Base-by-base conservation (phyloP, 2,329 filamentous ascomycete species). In the Emergomyces africanus region DNA sequence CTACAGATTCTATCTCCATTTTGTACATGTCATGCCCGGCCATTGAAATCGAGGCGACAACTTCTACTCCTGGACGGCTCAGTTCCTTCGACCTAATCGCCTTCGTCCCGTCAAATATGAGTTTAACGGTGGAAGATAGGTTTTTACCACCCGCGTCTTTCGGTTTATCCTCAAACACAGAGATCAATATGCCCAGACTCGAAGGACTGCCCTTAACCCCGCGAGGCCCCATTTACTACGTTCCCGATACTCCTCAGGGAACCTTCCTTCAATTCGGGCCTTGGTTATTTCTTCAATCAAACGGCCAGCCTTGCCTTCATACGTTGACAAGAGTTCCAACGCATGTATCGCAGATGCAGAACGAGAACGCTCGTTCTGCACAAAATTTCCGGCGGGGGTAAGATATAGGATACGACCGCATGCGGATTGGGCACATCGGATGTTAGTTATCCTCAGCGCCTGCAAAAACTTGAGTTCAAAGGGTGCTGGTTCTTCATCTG, bases 261-360 rank as follows among this genome's bases (percentile, higher is more conserved):
- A 96, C 12, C 91, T 83, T 5, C 85, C 87, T 72, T 96, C 92
- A 15, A 96, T 84, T 63, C 86, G 84, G 9, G 91, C 90, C 74
- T 92, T 95, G 54, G 85, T 83, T 14, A 96, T 79, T 64, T 97
- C 94, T 72, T 97, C 92, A 33, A 84, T 84, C 73, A 89, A 85
- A 61, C 86, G 88, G 20, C 79, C 77, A 1, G 87, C 89, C 70
- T 86, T 91, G 30, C 85, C 85, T 68, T 95, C 88, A 66, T 92
- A 92, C 8, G 81, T 75, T 57, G 89, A 88, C 56, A 86, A 82
- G 1, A 95, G 79, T 46, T 87, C 73, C 67, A 95, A 87, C 61
- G 84, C 87, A 35, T 86, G 80, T 12, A 85, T 79, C 1, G 85
- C 70, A 18, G 28, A 35, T 42, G 58, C 61, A 5, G 57, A 59